phyloP scores from a whole-genome alignment of 192 early-diverging fungal genomes.

The Backusella tuberculispora region DNA sequence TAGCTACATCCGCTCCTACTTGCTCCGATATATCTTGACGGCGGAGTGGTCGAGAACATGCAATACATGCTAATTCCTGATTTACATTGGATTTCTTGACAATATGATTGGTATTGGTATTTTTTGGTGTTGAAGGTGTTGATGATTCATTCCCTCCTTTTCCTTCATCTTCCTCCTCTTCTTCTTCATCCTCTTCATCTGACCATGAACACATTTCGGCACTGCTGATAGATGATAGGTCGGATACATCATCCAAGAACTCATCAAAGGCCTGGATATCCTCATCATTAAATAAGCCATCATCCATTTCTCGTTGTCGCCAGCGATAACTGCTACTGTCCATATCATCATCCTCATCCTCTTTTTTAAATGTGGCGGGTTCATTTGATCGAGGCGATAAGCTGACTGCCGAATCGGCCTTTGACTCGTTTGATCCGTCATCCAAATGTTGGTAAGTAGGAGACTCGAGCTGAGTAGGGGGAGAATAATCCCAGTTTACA shows the following conservation, averaged over 20 bases:
- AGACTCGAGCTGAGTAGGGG: background rate
- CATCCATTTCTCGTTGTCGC: constrained; percentile 7
- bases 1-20: background rate
- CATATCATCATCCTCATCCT: constrained; percentile 5
- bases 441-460: background rate
- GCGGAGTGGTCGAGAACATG: constrained; percentile 26
- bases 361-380: background rate
- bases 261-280: constrained; percentile 23
- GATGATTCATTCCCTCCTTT: too few species aligned
- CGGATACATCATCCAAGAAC: constrained; percentile 30
- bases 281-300: constrained; percentile 14
- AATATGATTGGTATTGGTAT: background rate
- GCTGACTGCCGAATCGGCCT: constrained; percentile 26
- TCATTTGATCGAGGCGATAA: constrained; percentile 15
- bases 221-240: constrained; percentile 30
- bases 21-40: constrained; percentile 22
- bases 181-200: constrained; percentile 17
- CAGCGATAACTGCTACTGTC: background rate
- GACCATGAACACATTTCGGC: constrained; percentile 23
- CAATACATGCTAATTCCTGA: constrained; percentile 30
- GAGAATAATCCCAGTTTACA: background rate
- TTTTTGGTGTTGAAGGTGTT: background rate
- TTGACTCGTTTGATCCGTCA: constrained; percentile 20
- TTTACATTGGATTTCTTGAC: constrained; percentile 13
- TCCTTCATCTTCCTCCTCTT: background rate